Evolutionary conservation across 768 basidiomycete genomes (phyloP), one percentile per base, ranked within the genome.

Genomic region (Agaricus subrufescens): DNA sequence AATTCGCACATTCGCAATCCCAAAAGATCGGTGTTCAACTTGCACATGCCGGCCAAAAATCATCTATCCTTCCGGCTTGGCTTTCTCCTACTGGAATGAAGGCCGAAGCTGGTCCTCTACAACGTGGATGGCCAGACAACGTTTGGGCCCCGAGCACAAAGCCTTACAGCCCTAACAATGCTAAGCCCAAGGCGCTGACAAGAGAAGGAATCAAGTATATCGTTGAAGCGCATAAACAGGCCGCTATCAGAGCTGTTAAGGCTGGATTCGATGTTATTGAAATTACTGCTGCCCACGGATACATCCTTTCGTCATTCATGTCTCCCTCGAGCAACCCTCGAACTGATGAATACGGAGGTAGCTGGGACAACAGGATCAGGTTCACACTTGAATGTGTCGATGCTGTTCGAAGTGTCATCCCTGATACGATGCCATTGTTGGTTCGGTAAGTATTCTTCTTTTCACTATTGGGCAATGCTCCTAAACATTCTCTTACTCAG

Each of bases 21-120:
- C 82, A 86, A 63, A 82, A 83, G 47, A 78, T 91, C 27, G 89
- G 75, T 11, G 84, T 91, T 51, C 89, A 91, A 60, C 77, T 91
- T 19, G 84, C 79, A 0, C 89, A 91, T 60, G 85, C 87, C 0
- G 89, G 90, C 0, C 75, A 88, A 12, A 91, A 91, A 66, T 86
- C 80, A 0, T 83, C 82, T 4, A 83, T 75, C 0, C 66, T 79
- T 15, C 78, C 82, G 0, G 85, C 87, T 0, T 91, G 86, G 86
- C 64, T 86, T 26, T 34, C 34, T 34, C 34, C 34, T 8, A 54
- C 69, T 29, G 58, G 63, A 12, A 39, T 58, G 19, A 26, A 37
- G 19, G 62, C 39, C 14, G 69, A 67, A 11, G 62, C 64, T 4
- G 76, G 75, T 14, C 34, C 34, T 8, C 8, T 34, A 34, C 34